These are phyloP conservation scores for Wallacemonas sp. DNA, from an alignment of 208 protist species.

Conservation along the genomic window DNA sequence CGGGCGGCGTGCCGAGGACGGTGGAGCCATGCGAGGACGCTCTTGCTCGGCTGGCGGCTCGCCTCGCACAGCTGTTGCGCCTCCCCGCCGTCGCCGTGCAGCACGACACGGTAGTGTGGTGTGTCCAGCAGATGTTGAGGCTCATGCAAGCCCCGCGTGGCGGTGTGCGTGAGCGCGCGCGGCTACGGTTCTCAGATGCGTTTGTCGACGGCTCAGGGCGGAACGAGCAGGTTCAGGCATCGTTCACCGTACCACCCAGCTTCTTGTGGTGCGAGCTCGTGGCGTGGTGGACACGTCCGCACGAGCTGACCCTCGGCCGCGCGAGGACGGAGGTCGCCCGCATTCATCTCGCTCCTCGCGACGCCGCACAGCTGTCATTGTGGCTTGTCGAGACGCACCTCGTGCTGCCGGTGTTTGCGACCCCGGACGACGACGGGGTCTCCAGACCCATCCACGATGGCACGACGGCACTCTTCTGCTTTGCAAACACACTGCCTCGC, in stretches of 20 bases:
- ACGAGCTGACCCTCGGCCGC: too few species aligned
- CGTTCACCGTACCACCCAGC: neutral
- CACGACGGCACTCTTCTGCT: constrained; percentile 33
- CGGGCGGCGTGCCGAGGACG: neutral
- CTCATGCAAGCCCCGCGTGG: neutral
- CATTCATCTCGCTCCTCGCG: neutral
- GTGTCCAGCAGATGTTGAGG: neutral
- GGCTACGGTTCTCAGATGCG: neutral
- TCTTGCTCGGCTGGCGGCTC: neutral
- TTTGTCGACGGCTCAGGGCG: neutral
- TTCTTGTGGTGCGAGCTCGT: constrained; percentile 1
- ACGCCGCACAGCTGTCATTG: neutral
- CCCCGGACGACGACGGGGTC: neutral
- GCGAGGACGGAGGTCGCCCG: neutral
- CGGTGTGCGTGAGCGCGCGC: neutral
- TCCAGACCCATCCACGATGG: constrained; percentile 14
- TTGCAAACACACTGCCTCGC: constrained; percentile 4
- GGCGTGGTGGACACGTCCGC: neutral
- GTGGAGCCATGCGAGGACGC: too few species aligned
- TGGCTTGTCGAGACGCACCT: neutral
- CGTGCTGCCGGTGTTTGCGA: neutral
- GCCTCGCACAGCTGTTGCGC: neutral
- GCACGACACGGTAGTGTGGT: neutral
- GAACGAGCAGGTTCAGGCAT: neutral
- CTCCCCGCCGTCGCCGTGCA: neutral